Conservation (phyloP, 2,329 filamentous ascomycete species). For the Aspergillus sp. region DNA sequence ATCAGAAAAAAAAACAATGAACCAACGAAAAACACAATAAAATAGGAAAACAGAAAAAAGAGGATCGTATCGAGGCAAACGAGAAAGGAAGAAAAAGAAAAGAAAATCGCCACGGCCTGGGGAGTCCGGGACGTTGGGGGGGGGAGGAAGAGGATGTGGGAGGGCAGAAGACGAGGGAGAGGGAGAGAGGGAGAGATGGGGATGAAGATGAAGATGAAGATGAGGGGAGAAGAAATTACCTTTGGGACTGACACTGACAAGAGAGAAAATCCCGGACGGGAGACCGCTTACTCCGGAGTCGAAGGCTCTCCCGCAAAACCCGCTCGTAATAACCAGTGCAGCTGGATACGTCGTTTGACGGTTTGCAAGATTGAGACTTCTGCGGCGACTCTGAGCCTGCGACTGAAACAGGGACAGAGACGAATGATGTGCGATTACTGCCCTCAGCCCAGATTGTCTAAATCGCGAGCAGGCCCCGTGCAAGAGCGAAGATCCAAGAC, state of each 20-base stretch:
- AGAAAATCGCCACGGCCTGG: conserved; percentile 20
- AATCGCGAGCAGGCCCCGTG: not conserved
- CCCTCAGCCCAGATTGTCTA: not conserved
- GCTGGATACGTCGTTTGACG: not conserved
- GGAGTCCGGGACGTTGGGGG: conserved; percentile 1
- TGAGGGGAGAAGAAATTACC: conserved; percentile 7
- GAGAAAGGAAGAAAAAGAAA: conserved; percentile 16
- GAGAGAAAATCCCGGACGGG: conserved; percentile 17
- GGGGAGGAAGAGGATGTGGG: conserved; percentile 8
- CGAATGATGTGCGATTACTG: not conserved
- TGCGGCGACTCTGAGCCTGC: not conserved
- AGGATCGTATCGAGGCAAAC: conserved; percentile 10
- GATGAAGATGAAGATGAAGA: conserved; percentile 13
- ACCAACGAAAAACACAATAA: conserved; percentile 15
- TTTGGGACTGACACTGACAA: conserved; percentile 9
- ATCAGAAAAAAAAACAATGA: conserved; percentile 12
- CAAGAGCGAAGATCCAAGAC: not conserved
- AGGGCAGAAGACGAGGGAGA: conserved; percentile 14
- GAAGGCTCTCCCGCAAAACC: conserved; percentile 8
- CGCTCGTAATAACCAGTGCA: not conserved
- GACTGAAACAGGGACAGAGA: not conserved
- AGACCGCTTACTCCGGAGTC: conserved; percentile 14
- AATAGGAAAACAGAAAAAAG: conserved; percentile 5
- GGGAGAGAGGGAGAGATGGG: conserved; percentile 9
- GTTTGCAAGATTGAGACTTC: not conserved